Percentiles rank a stretch among this genome's conserved stretches.
phyloP scores from a whole-genome alignment of 1,284 basidiomycete genomes.

The Fomitopsis schrenkii region DNA sequence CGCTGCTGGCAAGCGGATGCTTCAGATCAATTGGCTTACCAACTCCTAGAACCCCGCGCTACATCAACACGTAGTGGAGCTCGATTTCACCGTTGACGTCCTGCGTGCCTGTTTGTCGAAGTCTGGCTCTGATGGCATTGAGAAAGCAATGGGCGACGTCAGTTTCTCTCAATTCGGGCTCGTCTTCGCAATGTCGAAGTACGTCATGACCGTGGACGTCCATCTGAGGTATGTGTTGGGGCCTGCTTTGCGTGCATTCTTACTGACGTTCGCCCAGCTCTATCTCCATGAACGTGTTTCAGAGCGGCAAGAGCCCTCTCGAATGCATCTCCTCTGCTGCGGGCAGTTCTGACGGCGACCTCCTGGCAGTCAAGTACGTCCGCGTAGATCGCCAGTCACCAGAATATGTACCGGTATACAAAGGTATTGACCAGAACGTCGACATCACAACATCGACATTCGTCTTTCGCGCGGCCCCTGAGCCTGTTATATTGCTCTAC shows the following conservation, averaged over 20 bases:
- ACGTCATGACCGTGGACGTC: conserved; percentile 87
- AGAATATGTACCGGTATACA: conserved; percentile 80
- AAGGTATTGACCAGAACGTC: conserved; percentile 87
- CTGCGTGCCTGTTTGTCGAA: conserved; percentile 85
- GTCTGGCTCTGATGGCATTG: conserved; percentile 53
- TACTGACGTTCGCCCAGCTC: conserved; percentile 39
- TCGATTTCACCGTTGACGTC: conserved; percentile 87
- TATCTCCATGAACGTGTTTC: conserved; percentile 67
- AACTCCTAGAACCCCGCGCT: conserved; percentile 46
- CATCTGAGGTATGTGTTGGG: conserved; percentile 60
- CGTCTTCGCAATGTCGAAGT: conserved; percentile 72
- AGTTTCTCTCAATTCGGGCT: conserved; percentile 81
- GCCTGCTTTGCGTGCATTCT: background rate
- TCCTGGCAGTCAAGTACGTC: conserved; percentile 83
- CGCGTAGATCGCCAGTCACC: conserved; percentile 85
- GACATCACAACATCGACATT: conserved; percentile 92
- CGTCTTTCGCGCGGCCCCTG: conserved; percentile 86
- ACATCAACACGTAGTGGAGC: conserved; percentile 84
- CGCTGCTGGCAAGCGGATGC: background rate
- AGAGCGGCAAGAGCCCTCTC: conserved; percentile 52
- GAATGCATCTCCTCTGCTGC: conserved; percentile 78
- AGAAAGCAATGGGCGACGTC: conserved; percentile 78
- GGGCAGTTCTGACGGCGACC: conserved; percentile 52
- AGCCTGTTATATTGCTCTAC: conserved; percentile 89
- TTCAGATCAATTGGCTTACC: background rate